These are phyloP conservation scores for Celoporthe dispersa DNA, from an alignment of 2,329 filamentous ascomycete genomes.

Conservation along the genomic window DNA sequence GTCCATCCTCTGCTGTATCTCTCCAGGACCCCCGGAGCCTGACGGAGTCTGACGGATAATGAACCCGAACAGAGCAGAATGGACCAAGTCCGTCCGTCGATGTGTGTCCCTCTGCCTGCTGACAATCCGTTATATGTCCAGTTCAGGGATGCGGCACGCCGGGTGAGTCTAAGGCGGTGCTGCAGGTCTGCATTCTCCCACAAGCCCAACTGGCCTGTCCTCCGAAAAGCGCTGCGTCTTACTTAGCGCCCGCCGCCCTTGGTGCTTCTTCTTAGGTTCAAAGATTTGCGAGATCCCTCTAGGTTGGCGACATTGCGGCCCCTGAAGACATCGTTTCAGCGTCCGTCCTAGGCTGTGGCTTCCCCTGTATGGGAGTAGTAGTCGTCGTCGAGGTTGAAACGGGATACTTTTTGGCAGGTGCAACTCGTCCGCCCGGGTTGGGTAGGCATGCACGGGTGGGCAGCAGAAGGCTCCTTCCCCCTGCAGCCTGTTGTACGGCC, in stretches of 20 bases:
- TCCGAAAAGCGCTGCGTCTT: background rate
- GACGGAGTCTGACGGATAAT: background rate
- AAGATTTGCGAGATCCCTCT: background rate
- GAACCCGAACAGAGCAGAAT: background rate
- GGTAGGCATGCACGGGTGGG: background rate
- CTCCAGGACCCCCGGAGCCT: background rate
- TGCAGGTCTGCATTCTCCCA: background rate
- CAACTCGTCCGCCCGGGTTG: background rate
- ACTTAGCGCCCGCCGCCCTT: background rate
- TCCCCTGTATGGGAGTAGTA: background rate
- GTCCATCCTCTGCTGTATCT: constrained; percentile 1
- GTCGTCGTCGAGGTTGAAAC: background rate
- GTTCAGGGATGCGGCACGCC: background rate
- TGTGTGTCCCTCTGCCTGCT: background rate
- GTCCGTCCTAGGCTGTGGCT: background rate
- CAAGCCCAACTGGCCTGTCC: background rate
- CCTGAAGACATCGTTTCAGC: background rate
- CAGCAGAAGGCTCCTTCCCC: background rate
- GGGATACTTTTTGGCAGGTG: background rate
- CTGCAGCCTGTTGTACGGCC: background rate
- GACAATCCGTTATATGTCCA: background rate
- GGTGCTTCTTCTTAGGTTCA: background rate
- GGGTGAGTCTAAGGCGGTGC: background rate
- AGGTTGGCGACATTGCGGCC: background rate
- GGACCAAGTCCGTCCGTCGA: background rate